Evolutionary conservation across 116 monocot genomes (phyloP), one percentile per base, ranked within the genome.

Genomic region (Phalaenopsis hybrid): DNA sequence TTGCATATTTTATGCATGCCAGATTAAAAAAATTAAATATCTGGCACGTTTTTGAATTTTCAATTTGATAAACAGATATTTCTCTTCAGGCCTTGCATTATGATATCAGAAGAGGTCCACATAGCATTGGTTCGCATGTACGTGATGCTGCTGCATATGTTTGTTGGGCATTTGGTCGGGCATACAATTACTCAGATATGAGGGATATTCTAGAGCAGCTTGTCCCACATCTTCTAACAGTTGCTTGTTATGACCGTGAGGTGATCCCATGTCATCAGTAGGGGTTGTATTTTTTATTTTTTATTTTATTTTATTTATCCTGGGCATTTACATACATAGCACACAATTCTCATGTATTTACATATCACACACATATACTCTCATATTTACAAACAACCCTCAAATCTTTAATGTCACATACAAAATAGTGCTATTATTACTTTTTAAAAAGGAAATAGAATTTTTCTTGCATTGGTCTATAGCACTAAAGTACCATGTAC

Each of bases 111-210:
- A 91, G 95, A 84, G 99, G 99, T 81, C 89, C 99, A 61, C 95
- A 99, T 85, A 99, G 99, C 84, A 86, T 99, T 86, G 99, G 99
- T 51, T 95, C 95, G 81, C 93, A 95, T 88, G 99, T 99, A 25
- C 91, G 99, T 55, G 99, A 99, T 88, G 95, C 99, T 82, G 99
- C 99, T 87, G 95, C 99, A 75, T 99, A 99, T 87, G 99, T 99
- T 13, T 99, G 95, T 75, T 99, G 99, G 99, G 99, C 99, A 79
- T 99, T 99, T 86, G 99, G 99, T 81, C 93, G 95, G 80, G 99
- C 95, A 74, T 99, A 99, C 74, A 87, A 89, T 69, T 81, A 83
- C 79, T 83, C 79, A 65, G 95, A 95, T 86, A 99, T 99, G 95
- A 93, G 87, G 87, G 86, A 57, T 33, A 85, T 89, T 79, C 79